phyloP scores from a whole-genome alignment of 495 filamentous ascomycete species.

The Hypoxylon perforatum region DNA sequence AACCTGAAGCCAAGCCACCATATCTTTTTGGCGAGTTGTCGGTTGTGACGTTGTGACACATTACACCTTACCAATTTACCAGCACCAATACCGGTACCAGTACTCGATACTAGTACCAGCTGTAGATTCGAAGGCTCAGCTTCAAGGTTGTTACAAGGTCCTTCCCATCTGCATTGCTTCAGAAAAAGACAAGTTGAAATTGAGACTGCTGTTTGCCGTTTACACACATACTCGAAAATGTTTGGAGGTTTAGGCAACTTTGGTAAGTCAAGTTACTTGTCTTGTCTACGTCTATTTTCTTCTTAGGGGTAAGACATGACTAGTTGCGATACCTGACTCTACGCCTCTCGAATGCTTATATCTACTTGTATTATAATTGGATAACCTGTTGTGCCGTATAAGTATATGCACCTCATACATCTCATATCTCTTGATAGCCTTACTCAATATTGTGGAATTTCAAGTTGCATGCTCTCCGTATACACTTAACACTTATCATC shows the following conservation, averaged over 20 bases:
- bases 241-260: conserved; percentile 32
- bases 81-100: background rate
- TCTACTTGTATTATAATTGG: background rate
- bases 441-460: background rate
- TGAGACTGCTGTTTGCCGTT: background rate
- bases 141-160: background rate
- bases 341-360: background rate
- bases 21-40: background rate
- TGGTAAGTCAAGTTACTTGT: conserved; percentile 24
- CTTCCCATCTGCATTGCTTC: background rate
- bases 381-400: background rate
- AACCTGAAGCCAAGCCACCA: too few relatives aligned
- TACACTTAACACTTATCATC: background rate
- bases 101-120: too few relatives aligned
- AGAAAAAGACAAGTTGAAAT: background rate
- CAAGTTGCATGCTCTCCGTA: too few relatives aligned
- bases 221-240: conserved; percentile 13
- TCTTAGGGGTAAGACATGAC: conserved; percentile 4
- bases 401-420: background rate
- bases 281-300: background rate
- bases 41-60: conserved; percentile 14
- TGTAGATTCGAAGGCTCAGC: background rate
- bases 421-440: background rate
- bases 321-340: background rate
- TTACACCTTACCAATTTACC: conserved; percentile 14